A percentile compares a stretch with the other conserved stretches of the same genome.
Evolutionary conservation across 2,329 filamentous ascomycete species (phyloP).

Genomic region (Aspergillus sp.): DNA sequence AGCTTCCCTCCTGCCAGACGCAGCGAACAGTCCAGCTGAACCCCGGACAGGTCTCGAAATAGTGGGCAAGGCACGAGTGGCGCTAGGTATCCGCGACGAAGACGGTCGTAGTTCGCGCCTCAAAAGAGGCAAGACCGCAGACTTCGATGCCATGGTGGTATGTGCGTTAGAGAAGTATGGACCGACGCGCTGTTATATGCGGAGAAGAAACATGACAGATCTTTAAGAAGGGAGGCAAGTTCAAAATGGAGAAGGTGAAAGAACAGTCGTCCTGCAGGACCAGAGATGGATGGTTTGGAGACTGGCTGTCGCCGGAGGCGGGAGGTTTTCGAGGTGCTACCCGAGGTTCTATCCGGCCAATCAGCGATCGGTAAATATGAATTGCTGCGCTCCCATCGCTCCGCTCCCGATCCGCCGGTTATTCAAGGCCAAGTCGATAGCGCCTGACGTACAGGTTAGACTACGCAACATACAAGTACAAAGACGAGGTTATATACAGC

Average conservation of each 20-base stretch:
- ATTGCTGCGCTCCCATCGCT: background rate
- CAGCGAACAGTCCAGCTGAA: conserved; percentile 12
- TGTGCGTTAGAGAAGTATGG: conserved; percentile 2
- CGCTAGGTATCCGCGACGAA: conserved; percentile 19
- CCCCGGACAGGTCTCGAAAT: conserved; percentile 12
- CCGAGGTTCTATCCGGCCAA: background rate
- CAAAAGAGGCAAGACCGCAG: conserved; percentile 32
- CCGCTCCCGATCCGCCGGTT: background rate
- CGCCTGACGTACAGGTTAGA: too few species aligned
- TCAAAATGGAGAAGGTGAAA: background rate
- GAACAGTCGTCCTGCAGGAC: too few species aligned
- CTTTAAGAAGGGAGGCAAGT: background rate
- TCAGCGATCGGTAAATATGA: background rate
- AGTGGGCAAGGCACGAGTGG: conserved; percentile 14
- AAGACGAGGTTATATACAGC: too few species aligned
- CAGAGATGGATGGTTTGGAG: too few species aligned
- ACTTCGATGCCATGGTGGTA: conserved; percentile 33
- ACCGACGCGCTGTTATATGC: conserved; percentile 3
- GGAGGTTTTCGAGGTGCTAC: background rate
- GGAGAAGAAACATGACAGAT: conserved; percentile 7
- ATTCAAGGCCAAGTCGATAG: too few species aligned
- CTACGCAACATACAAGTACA: too few species aligned
- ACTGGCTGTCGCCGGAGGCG: too few species aligned
- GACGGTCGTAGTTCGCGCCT: conserved; percentile 30
- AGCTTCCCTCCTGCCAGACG: conserved; percentile 10